Evolutionary conservation across 2,329 filamentous ascomycete species (phyloP).

Genomic region (Diaporthe helianthi): DNA sequence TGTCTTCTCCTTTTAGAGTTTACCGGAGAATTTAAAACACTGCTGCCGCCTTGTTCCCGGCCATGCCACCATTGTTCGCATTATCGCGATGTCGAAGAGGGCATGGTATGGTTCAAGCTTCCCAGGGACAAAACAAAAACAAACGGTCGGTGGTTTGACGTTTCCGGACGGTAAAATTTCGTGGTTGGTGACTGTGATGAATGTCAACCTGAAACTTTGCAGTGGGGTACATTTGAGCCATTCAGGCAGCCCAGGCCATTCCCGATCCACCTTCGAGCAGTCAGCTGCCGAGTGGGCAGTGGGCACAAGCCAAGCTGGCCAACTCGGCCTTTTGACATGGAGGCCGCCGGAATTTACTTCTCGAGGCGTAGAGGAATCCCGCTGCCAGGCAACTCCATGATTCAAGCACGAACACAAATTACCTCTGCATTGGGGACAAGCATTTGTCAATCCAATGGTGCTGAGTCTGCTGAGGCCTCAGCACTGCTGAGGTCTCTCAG

Average conservation of each 20-base stretch:
- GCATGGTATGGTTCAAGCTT: not conserved
- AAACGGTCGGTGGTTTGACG: constrained; percentile 2
- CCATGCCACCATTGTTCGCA: not conserved
- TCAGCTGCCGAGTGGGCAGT: constrained; percentile 6
- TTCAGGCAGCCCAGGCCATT: not conserved
- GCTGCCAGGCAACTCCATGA: constrained; percentile 3
- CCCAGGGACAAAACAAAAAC: not conserved
- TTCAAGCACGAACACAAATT: not conserved
- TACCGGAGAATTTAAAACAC: constrained; percentile 7
- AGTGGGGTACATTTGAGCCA: constrained; percentile 9
- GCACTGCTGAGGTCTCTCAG: too few relatives aligned
- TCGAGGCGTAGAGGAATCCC: not conserved
- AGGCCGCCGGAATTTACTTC: constrained; percentile 6
- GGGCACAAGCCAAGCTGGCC: constrained; percentile 14
- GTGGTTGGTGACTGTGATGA: constrained; percentile 19
- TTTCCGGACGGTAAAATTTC: constrained; percentile 3
- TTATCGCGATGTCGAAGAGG: not conserved
- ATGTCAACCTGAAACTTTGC: constrained; percentile 23
- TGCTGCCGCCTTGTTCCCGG: not conserved
- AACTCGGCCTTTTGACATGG: not conserved
- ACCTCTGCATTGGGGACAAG: constrained; percentile 3
- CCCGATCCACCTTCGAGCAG: constrained; percentile 18
- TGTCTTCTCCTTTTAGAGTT: constrained; percentile 5
- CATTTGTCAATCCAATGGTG: not conserved
- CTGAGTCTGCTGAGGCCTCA: too few relatives aligned